phyloP scores from a whole-genome alignment of 1,284 basidiomycete species.

The Tylopilus microsporus region DNA sequence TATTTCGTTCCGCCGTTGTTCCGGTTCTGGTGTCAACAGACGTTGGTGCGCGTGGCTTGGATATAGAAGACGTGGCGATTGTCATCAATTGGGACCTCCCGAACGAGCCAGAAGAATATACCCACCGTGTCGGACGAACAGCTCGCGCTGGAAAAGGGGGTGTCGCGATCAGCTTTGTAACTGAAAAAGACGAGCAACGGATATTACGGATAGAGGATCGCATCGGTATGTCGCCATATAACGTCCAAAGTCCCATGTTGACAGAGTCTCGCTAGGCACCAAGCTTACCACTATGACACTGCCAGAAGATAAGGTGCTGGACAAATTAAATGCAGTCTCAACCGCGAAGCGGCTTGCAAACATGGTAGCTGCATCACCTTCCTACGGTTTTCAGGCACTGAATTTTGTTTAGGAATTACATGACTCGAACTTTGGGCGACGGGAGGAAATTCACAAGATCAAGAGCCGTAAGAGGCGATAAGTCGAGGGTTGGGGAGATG shows the following conservation, averaged over 20 bases:
- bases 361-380: conserved; percentile 61
- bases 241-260: not conserved
- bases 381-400: conserved; percentile 1
- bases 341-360: conserved; percentile 90
- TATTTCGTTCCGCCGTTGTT: conserved; percentile 86
- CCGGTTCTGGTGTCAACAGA: conserved; percentile 93
- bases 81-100: conserved; percentile 98
- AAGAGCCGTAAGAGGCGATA: conserved; percentile 48
- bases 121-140: conserved; percentile 82
- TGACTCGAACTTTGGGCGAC: conserved; percentile 85
- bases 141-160: conserved; percentile 91
- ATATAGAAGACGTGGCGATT: conserved; percentile 92
- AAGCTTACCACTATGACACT: conserved; percentile 69
- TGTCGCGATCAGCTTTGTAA: conserved; percentile 90
- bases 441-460: conserved; percentile 74
- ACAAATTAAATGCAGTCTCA: conserved; percentile 82
- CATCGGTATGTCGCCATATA: conserved; percentile 58
- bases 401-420: conserved; percentile 69
- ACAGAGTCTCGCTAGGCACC: conserved; percentile 48
- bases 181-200: conserved; percentile 86
- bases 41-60: conserved; percentile 89
- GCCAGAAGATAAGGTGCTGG: conserved; percentile 80
- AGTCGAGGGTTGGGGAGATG: conserved; percentile 3
- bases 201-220: conserved; percentile 82
- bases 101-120: conserved; percentile 69